Evolutionary conservation across 768 basidiomycete species (phyloP).

Genomic region (Tricholoma furcatifolium): DNA sequence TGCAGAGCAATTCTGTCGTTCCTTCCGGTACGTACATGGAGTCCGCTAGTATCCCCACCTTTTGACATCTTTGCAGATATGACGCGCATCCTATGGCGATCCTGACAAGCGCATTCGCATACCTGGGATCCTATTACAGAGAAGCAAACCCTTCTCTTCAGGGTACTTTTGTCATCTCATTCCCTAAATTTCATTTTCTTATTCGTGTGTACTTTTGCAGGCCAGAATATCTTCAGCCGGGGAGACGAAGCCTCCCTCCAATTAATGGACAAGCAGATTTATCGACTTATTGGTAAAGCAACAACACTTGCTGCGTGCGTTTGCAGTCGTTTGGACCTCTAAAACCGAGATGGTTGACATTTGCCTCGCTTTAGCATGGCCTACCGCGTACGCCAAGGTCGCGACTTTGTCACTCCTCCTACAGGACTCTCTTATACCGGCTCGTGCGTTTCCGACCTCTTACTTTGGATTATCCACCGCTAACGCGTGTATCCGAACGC

Average conservation of each 20-base stretch:
- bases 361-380: slow-evolving; percentile 62
- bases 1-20: slow-evolving; percentile 65
- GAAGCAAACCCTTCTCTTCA: slow-evolving; percentile 88
- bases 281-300: slow-evolving; percentile 83
- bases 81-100: slow-evolving; percentile 95
- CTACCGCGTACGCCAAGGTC: slow-evolving; percentile 87
- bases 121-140: slow-evolving; percentile 83
- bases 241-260: slow-evolving; percentile 66
- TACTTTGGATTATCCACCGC: not conserved
- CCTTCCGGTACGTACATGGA: slow-evolving; percentile 49
- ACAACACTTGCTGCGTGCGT: slow-evolving; percentile 83
- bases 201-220: slow-evolving; percentile 30
- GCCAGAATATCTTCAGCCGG: slow-evolving; percentile 75
- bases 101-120: slow-evolving; percentile 82
- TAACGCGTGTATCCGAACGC: slow-evolving; percentile 2
- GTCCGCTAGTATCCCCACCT: not conserved
- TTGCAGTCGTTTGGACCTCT: not conserved
- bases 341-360: not conserved
- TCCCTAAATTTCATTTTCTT: not conserved
- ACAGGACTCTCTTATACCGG: slow-evolving; percentile 81
- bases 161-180: slow-evolving; percentile 39
- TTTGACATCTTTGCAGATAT: slow-evolving; percentile 47
- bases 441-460: slow-evolving; percentile 49
- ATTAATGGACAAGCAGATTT: slow-evolving; percentile 91
- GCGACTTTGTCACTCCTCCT: slow-evolving; percentile 84